Percentiles rank a stretch among this genome's conserved stretches.
phyloP scores from a whole-genome alignment of 2,329 filamentous ascomycete genomes.

The Colletotrichum viniferum region DNA sequence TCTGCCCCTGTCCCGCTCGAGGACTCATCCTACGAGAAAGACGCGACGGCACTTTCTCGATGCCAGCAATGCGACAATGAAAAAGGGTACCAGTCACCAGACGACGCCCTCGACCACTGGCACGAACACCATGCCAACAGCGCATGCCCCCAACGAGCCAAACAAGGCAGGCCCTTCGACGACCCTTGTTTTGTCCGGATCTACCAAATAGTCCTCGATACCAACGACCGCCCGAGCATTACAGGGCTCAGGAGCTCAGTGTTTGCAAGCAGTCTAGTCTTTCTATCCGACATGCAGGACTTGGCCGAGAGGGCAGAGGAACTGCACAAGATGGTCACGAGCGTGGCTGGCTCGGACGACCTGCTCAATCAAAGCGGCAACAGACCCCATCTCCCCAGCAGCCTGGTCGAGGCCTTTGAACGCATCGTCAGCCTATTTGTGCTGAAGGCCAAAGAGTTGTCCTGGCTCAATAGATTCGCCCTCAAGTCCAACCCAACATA shows the following conservation, averaged over 20 bases:
- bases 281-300: not conserved
- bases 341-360: not conserved
- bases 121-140: not conserved
- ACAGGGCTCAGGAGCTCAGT: not conserved
- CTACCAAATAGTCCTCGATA: not conserved
- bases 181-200: not conserved
- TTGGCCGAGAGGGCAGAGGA: not conserved
- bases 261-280: not conserved
- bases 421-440: constrained; percentile 16
- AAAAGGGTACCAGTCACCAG: not conserved
- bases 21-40: not conserved
- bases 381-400: constrained; percentile 19
- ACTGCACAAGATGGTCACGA: constrained; percentile 13
- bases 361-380: not conserved
- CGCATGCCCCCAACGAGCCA: not conserved
- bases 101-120: not conserved
- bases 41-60: not conserved
- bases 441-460: constrained; percentile 11
- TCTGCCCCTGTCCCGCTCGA: not conserved
- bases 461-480: not conserved
- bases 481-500: not conserved
- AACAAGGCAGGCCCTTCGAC: not conserved
- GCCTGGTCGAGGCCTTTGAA: constrained; percentile 23
- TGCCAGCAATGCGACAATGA: not conserved
- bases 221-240: not conserved